Percentiles rank a stretch among this genome's conserved stretches.
Evolutionary conservation across 129 eudicot genomes (phyloP).

Genomic region (Centaurea solstitialis): DNA sequence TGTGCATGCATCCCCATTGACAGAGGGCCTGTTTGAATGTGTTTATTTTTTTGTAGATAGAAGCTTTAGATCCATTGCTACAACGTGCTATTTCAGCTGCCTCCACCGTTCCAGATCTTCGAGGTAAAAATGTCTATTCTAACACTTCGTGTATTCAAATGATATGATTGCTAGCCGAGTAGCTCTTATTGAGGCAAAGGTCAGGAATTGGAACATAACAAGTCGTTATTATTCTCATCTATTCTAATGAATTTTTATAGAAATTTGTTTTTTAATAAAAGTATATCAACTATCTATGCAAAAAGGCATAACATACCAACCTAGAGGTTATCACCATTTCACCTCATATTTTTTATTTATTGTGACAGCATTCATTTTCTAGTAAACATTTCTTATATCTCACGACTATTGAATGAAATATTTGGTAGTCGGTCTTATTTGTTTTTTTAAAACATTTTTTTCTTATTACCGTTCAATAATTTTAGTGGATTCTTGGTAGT

Average conservation of each 20-base stretch:
- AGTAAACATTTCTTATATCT: background rate
- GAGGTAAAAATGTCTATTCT: slow-evolving; percentile 49
- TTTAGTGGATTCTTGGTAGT: background rate
- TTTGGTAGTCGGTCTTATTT: background rate
- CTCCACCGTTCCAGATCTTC: slow-evolving; percentile 79
- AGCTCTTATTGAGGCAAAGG: background rate
- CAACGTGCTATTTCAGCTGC: slow-evolving; percentile 92
- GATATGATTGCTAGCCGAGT: background rate
- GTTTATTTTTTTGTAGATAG: slow-evolving; percentile 62
- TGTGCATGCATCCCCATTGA: background rate
- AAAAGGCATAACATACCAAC: too few relatives aligned
- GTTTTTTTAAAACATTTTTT: background rate
- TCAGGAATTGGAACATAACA: background rate
- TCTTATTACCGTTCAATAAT: background rate
- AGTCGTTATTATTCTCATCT: background rate
- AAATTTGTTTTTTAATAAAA: too few relatives aligned
- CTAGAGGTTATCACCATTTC: background rate
- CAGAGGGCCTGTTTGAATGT: slow-evolving; percentile 2
- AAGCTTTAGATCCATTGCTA: slow-evolving; percentile 81
- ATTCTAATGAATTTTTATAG: too few relatives aligned
- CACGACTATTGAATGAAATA: background rate
- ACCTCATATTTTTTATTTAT: background rate
- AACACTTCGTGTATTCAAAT: background rate
- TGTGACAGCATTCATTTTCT: background rate
- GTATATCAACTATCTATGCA: background rate